A percentile compares a stretch with the other conserved stretches of the same genome.
phyloP scores from a whole-genome alignment of 2,329 filamentous ascomycete genomes.

The Neurospora sp. region DNA sequence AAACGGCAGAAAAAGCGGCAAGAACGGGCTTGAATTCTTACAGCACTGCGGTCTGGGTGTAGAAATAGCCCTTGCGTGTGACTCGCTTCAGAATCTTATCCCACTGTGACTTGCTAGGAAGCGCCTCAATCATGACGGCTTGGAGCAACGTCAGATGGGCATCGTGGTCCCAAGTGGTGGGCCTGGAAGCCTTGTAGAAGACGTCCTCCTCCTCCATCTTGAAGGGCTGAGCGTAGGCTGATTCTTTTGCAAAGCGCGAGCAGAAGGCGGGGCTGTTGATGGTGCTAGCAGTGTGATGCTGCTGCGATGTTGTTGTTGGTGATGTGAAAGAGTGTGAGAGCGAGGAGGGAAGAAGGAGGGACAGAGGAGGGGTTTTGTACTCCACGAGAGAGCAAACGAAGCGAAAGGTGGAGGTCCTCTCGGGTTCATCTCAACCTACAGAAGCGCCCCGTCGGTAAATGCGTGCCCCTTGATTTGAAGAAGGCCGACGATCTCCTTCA shows the following conservation, averaged over 20 bases:
- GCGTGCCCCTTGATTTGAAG: conserved; percentile 19
- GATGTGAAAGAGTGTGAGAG: neutral
- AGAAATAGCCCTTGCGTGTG: conserved; percentile 27
- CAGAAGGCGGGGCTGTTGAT: neutral
- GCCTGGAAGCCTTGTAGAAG: conserved; percentile 5
- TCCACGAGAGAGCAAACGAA: neutral
- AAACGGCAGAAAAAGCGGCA: conserved; percentile 1
- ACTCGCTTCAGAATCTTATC: conserved; percentile 15
- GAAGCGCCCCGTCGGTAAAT: conserved; percentile 19
- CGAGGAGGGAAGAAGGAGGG: neutral
- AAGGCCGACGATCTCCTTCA: conserved; percentile 15
- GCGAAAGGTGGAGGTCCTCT: neutral
- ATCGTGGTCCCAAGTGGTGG: conserved; percentile 18
- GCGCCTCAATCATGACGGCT: conserved; percentile 22
- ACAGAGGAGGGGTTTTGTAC: neutral
- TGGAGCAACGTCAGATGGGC: conserved; percentile 25
- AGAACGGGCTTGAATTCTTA: conserved; percentile 16
- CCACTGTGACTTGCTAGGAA: conserved; percentile 15
- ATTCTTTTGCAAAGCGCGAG: neutral
- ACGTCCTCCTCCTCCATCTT: neutral
- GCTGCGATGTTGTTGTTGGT: neutral
- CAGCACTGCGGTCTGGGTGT: conserved; percentile 31
- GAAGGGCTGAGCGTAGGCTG: neutral
- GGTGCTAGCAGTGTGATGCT: neutral
- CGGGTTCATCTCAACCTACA: conserved; percentile 14